Base-by-base conservation (phyloP, 345 rosid genomes). In the Populus pruinosa region DNA sequence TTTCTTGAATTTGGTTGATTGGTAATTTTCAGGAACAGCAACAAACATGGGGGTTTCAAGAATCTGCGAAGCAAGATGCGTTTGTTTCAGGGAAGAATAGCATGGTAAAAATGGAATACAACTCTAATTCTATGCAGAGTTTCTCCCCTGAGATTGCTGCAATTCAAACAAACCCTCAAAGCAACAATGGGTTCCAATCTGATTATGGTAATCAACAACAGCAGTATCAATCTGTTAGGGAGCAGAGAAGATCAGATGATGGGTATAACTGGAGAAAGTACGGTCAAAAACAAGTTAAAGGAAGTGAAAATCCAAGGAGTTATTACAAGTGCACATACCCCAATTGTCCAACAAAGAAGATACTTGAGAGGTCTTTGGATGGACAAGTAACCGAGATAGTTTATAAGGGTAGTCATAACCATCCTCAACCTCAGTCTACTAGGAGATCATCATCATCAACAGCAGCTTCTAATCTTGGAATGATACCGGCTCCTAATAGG, bases 261-360 rank as follows among this genome's bases (percentile, higher is more conserved):
- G 98, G 98, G 36, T 94, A 89, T 83, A 91, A 93, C 39, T 94
- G 98, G 98, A 87, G 98, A n/a, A 94, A 94, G 84, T 94, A 94
- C 78, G 98, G 98, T 4, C 98, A 94, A 74, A 94, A 94, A 79
- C 93, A 90, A 81, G 98, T 93, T 70, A 93, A 94, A 83, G 98
- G 98, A 75, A 94, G 98, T 35, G 96, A 93, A 79, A 94, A 94
- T 76, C 97, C 98, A 36, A 88, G 98, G 81, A 94, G 98, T 75
- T 94, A 94, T 84, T 94, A 88, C 86, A 93, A 91, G 90, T 94
- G 98, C 89, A 94, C 95, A 6, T 91, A 43, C 77, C 93, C 91
- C 8, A 87, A 49, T 71, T 94, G 98, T 72, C 84, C 87, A 17
- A 93, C 97, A 12, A 94, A 93, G 91, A 94, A 94, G 94, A 93